Conservation (phyloP, 2,329 filamentous ascomycete species). For the Orbilia javanica region DNA sequence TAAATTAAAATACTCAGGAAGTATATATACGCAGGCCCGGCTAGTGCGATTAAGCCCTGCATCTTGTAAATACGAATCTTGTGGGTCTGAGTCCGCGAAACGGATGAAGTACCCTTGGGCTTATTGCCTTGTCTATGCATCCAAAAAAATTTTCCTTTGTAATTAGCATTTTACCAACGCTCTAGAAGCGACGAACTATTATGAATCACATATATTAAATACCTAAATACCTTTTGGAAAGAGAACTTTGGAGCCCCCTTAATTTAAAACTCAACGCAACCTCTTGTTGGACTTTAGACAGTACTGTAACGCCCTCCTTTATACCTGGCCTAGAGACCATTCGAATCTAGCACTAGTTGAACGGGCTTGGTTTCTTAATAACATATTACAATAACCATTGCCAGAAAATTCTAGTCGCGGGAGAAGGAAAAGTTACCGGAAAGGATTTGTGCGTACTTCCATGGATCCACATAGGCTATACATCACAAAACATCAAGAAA, state of each 20-base stretch:
- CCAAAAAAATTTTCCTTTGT: slow-evolving; percentile 22
- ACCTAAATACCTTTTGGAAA: too few relatives aligned
- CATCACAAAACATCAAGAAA: too few relatives aligned
- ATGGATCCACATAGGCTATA: too few relatives aligned
- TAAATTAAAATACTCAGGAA: slow-evolving; percentile 30
- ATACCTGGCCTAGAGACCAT: too few relatives aligned
- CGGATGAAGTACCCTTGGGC: not conserved
- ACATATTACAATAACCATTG: too few relatives aligned
- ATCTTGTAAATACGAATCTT: slow-evolving; percentile 1
- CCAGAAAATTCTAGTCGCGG: too few relatives aligned
- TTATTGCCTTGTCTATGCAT: slow-evolving; percentile 21
- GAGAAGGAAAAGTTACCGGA: too few relatives aligned
- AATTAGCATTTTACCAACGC: slow-evolving; percentile 2
- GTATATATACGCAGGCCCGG: not conserved
- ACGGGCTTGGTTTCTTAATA: too few relatives aligned
- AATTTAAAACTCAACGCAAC: not conserved
- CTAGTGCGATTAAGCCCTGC: not conserved
- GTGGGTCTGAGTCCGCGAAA: not conserved
- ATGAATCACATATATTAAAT: not conserved
- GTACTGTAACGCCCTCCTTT: too few relatives aligned
- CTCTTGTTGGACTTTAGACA: not conserved
- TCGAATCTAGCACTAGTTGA: too few relatives aligned
- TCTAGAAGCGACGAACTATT: not conserved
- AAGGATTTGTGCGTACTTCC: too few relatives aligned
- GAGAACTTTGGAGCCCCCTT: too few relatives aligned